A percentile compares a stretch with the other conserved stretches of the same genome.
These are phyloP conservation scores for Vitis amurensis DNA, from an alignment of 164 flowering plant genomes.

Conservation along the genomic window DNA sequence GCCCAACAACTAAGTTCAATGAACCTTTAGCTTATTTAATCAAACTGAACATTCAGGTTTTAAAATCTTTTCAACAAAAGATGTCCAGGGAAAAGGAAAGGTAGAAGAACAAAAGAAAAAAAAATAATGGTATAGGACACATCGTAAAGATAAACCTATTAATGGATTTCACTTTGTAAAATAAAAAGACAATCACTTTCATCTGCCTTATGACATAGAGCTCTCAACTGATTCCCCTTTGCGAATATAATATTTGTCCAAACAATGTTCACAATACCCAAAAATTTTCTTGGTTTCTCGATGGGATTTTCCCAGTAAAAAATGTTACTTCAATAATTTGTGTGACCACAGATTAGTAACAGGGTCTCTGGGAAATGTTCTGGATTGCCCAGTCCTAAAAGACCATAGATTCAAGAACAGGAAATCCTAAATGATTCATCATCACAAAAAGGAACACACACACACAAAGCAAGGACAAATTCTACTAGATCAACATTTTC, in stretches of 20 bases:
- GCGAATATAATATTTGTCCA: conserved; percentile 6
- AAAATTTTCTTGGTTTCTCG: conserved; percentile 28
- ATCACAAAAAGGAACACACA: no score
- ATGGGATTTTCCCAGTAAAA: conserved; percentile 19
- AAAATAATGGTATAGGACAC: not conserved
- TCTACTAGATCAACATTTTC: no score
- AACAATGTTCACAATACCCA: conserved; percentile 18
- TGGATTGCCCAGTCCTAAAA: no score
- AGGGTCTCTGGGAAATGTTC: no score
- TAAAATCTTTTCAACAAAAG: not conserved
- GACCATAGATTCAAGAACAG: no score
- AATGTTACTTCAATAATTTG: conserved; percentile 1
- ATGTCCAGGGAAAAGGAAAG: not conserved
- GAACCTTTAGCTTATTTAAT: conserved; percentile 11
- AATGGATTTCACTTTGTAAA: not conserved
- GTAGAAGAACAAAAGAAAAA: no score
- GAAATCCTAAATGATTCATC: no score
- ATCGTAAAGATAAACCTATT: not conserved
- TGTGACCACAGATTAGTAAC: not conserved
- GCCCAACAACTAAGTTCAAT: conserved; percentile 10
- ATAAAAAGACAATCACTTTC: not conserved
- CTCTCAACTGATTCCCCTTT: conserved; percentile 10
- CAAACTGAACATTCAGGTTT: not conserved
- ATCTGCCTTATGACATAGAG: conserved; percentile 19
- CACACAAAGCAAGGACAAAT: no score